Evolutionary conservation across 1,284 basidiomycete genomes (phyloP), one percentile per base, ranked within the genome.

Genomic region (Naganishia cerealis): DNA sequence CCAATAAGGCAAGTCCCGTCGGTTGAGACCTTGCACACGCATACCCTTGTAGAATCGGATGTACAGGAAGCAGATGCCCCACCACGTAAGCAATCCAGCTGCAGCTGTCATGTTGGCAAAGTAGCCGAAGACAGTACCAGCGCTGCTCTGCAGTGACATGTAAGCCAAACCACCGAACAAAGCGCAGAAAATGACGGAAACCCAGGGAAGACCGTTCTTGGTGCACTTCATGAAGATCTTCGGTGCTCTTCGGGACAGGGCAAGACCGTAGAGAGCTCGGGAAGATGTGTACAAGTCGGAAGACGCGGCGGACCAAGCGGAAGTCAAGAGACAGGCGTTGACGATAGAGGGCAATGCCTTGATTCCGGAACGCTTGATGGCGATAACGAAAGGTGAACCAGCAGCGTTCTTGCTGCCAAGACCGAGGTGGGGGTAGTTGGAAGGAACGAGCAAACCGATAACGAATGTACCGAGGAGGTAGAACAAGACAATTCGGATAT

Each of bases 351-450:
- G 90, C 1, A 92, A 81, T 12, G 82, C 84, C 72, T 86, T 86
- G 80, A 93, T 93, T 40, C 90, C 88, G 1, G 90, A 88, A 52
- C 82, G 84, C 73, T 85, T 75, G 71, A 79, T 79, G 54, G 78
- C 90, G 72, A 93, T 90, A 68, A 92, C 90, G 79, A 92, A 92
- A 0, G 91, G 91, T n/a, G 88, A 90, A 13, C 86, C 86, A 10
- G 87, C 85, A 55, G 90, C 90, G 43, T 85, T 87, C 24, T 85
- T 75, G 66, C 72, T 84, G 62, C 75, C 77, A 56, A 90, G 81
- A 69, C 85, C 79, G 36, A 93, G 85, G 59, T 68, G 69, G 50
- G 69, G 70, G 67, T 88, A 83, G 75, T 85, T 87, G 48, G 86
- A 89, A 1, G 90, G 87, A 10, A 91, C 89, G 67, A 92, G 84